Evolutionary conservation across 2,329 filamentous ascomycete species (phyloP), one percentile per base, ranked within the genome.

Genomic region (Ilyonectria robusta): DNA sequence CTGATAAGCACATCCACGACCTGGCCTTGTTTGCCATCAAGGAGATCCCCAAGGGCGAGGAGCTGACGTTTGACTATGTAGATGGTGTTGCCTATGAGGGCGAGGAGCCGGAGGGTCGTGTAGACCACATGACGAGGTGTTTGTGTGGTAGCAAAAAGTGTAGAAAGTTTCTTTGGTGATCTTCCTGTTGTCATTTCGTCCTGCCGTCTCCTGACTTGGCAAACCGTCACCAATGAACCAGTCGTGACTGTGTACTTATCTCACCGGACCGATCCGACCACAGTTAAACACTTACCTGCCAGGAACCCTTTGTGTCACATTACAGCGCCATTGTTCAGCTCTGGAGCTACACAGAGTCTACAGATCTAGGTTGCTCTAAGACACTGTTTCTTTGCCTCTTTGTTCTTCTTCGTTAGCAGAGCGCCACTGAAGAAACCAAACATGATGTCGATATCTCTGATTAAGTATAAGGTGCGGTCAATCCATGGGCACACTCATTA

Each of bases 21-120:
- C 82, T 95, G 54, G 93, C 92, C 0, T 86, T 95, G 66, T 95
- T 95, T 74, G 92, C 93, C 0, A 86, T 90, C 33, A 82, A 86
- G 47, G 86, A 93, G 59, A 93, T 95, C 31, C 80, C 82, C 0
- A 85, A 86, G 1, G 88, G 88, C 2, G 88, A 91, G 35, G 93
- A 96, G 78, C 80, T 96, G 35, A 94, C 92, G 0, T 95, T 96
- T 77, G 93, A 95, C 74, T 96, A 96, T 73, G 85, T 93, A 6
- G 91, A 93, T 71, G 90, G 90, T 9, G 85, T 89, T 26, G 86
- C 87, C 9, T 80, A 83, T 35, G 83, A 85, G 2, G 84, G 88
- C 46, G 82, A 83, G 35, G 82, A 81, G 35, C 66, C 68, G 4
- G 75, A 76, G 6, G 83, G 81, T 67, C 82, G 82, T 55, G 81